Base-by-base conservation (phyloP, 371 early-diverging fungal species). In the Mucor velutinosus region DNA sequence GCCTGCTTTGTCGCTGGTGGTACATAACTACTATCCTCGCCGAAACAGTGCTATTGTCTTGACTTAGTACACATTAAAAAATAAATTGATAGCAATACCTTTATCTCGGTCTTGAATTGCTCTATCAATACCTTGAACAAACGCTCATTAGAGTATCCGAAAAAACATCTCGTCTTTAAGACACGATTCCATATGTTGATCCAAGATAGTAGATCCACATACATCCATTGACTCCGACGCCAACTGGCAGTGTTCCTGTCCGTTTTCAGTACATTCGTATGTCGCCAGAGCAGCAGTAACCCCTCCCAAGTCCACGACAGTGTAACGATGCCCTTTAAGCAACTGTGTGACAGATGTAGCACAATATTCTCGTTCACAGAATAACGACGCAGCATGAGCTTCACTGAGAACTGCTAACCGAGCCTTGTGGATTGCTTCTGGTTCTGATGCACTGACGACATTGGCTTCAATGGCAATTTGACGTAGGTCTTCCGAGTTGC, bases 371-470 rank as follows among this genome's bases (percentile, higher is more conserved):
- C 67, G 66, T 43, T 80, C 80, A 55, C 82, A 82, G 69, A 77
- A 82, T 60, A 82, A 68, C 30, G 82, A 73, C 25, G 81, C 77
- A 61, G 81, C 81, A 60, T 73, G 75, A 6, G 81, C 76, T 47
- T 81, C 81, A 25, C 72, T 78, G 29, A 82, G 69, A 15, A 82
- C 63, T 12, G 76, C 30, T 29, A 82, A 59, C 7, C 77, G 78
- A 23, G 76, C 74, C 7, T 68, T 55, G 2, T n/a, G 45, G 7
- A 45, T n/a, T n/a, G 19, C 19, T 45, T 45, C 45, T 6, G 74
- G 74, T 37, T 79, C 78, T 5, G 67, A 41, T 7, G 68, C 68
- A 21, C 63, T 65, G 37, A 82, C 74, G 4, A 82, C 55, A 4
- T 80, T 80, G 4, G 82, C 78, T 30, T 78, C 67, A 33, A 75